Base-by-base conservation (phyloP, 2,329 filamentous ascomycete genomes). In the Aspergillus tamarii region DNA sequence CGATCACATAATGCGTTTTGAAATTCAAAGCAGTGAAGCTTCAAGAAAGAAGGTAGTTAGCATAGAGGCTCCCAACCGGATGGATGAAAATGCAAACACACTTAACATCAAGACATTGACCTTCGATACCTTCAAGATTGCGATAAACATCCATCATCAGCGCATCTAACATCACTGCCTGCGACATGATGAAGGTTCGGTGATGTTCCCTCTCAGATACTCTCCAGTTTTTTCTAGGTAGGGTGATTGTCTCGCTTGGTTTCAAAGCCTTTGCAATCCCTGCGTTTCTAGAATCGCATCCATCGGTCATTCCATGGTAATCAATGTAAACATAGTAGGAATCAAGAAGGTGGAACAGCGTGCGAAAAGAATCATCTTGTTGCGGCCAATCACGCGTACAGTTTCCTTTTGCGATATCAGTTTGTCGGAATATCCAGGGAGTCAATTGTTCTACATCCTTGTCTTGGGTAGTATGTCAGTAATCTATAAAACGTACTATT, bases 351-450 rank as follows among this genome's bases (percentile, higher is more conserved):
- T 58, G 19, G 30, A 61, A 64, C n/a, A 61, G 36, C 8, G 14
- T 23, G 7, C 12, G 34, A 10, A 64, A 64, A 9, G 14, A 8
- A 16, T 16, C 19, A 14, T 59, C 48, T 36, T 46, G 46, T 30
- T 34, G 6, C 6, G 54, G 48, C 59, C 46, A 64, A 34, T 43
- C n/a, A 19, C 30, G 10, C 8, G 48, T 14, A 16, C 32, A 23
- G 23, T 30, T 19, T 11, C 21, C 23, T 26, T 45, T 26, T 26
- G 41, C 63, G 19, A 53, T 34, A n/a, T 62, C 41, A 16, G 21
- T 12, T 21, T 64, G 41, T 21, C 48, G 30, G 28, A 59, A 64
- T 45, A 59, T 23, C 63, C 59, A 62, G 14, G 63, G 63, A 12
- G 52, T 36, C 1, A 62, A 30, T 30, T 16, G 28, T 50, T 54